Evolutionary conservation across 2,329 filamentous ascomycete species (phyloP), one percentile per base, ranked within the genome.

Genomic region (Colletotrichum lupini): DNA sequence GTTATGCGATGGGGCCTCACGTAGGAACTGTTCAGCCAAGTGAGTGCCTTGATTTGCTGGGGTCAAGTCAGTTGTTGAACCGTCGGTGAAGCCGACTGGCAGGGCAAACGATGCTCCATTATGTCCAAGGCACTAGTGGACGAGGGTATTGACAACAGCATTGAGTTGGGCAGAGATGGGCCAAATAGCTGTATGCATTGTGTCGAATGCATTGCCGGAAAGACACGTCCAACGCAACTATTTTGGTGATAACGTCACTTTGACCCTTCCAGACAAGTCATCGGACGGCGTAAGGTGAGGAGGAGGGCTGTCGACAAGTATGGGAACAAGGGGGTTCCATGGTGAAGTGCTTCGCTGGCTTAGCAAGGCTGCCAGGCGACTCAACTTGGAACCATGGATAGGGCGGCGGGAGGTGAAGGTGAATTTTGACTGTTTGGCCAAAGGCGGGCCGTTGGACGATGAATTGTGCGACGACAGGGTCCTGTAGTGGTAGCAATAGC

Each of bases 251-350:
- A 61, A 71, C 42, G 56, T 65, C 67, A 60, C 35, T 52, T 30
- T 28, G 52, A 69, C 46, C 32, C 49, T 3, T 70, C 55, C 4
- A 24, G 24, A 35, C n/a, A 24, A n/a, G 32, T 46, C 60, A 53
- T 73, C 66, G 26, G 67, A 65, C 70, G 56, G 60, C 60, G 35
- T 24, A 19, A 53, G 22, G 42, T 35, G 56, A 57, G 53, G 42
- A 37, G 56, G 61, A 46, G 67, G 67, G 67, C 56, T 62, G 70
- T 30, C 49, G 67, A 58, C 22, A 46, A 42, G 46, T 49, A 42
- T 22, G 4, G 32, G 55, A 70, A 35, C 71, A 73, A 56, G 67
- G 71, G 56, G 35, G 32, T 26, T 37, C 71, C 67, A 71, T 73
- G 67, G 28, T 14, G 26, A 22, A 22, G 9, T 52, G 67, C 60